phyloP scores from a whole-genome alignment of 2,329 filamentous ascomycete genomes.

The Alternaria postmessia region DNA sequence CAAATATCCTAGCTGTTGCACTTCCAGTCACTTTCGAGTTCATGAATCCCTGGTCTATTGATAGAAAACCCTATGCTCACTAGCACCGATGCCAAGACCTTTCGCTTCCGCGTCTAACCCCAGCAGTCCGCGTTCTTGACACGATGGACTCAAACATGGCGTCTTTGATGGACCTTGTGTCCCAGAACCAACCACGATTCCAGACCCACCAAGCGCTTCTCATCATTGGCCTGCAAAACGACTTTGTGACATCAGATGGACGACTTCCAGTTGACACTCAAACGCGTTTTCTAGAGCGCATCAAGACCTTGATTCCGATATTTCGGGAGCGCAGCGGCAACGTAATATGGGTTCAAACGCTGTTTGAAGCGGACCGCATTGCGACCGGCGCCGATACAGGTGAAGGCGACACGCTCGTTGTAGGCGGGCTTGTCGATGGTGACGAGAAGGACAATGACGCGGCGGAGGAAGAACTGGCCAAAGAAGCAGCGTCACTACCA shows the following conservation, averaged over 20 bases:
- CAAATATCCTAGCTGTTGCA: not conserved
- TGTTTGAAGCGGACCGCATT: slow-evolving; percentile 71
- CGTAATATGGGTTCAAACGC: slow-evolving; percentile 85
- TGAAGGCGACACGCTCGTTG: slow-evolving; percentile 57
- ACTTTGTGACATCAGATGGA: slow-evolving; percentile 77
- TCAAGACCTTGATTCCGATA: slow-evolving; percentile 70
- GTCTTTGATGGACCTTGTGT: slow-evolving; percentile 55
- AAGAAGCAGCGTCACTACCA: slow-evolving; percentile 33
- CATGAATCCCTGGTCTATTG: not conserved
- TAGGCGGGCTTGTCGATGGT: slow-evolving; percentile 49
- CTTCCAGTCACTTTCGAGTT: not conserved
- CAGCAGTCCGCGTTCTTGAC: slow-evolving; percentile 3
- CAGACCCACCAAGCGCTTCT: slow-evolving; percentile 75
- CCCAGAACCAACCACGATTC: slow-evolving; percentile 60
- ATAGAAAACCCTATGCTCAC: not conserved
- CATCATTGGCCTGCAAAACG: slow-evolving; percentile 87
- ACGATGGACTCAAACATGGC: slow-evolving; percentile 43
- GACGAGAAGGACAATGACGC: slow-evolving; percentile 46
- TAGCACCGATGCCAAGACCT: slow-evolving; percentile 2
- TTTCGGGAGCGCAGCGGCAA: slow-evolving; percentile 74
- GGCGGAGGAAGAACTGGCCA: slow-evolving; percentile 41
- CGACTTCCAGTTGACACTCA: slow-evolving; percentile 71
- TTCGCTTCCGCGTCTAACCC: slow-evolving; percentile 5
- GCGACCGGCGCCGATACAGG: slow-evolving; percentile 59
- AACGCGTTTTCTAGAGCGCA: slow-evolving; percentile 71